Percentiles rank a stretch among this genome's conserved stretches.
These are phyloP conservation scores for Microstegium vimineum DNA, from an alignment of 176 grass and related monocot species.

Conservation along the genomic window DNA sequence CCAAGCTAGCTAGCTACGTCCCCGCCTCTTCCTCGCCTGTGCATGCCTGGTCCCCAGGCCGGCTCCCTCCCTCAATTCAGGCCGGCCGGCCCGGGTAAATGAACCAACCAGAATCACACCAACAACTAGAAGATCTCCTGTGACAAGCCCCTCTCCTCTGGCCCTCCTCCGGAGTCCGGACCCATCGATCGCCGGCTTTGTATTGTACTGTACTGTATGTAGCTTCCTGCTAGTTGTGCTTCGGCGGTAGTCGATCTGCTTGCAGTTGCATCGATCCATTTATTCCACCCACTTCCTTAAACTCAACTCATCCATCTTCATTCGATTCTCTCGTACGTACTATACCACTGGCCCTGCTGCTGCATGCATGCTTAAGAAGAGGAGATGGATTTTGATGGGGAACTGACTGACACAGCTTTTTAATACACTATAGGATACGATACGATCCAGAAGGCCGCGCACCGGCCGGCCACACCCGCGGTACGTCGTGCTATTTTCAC, in stretches of 20 bases:
- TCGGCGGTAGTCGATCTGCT: too few species aligned
- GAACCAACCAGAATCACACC: constrained; percentile 53
- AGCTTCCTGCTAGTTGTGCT: too few species aligned
- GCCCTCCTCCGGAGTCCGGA: too few species aligned
- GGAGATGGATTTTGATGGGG: constrained; percentile 28
- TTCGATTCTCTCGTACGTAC: too few species aligned
- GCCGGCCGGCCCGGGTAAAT: constrained; percentile 25
- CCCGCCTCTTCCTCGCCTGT: neutral
- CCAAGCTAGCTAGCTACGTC: constrained; percentile 31
- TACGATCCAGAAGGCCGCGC: too few species aligned
- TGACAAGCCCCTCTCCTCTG: constrained; percentile 41
- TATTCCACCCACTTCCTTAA: constrained; percentile 38
- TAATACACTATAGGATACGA: neutral
- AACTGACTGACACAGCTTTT: constrained; percentile 28
- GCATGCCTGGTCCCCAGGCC: neutral
- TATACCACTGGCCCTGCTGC: neutral
- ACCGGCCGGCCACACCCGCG: too few species aligned
- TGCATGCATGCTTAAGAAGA: neutral
- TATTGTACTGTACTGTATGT: too few species aligned
- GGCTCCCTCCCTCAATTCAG: too few species aligned
- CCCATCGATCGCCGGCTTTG: too few species aligned
- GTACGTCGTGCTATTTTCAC: too few species aligned
- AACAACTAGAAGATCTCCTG: constrained; percentile 43
- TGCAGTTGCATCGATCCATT: too few species aligned
- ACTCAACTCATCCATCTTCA: neutral